Evolutionary conservation across 352 stramenopile species (phyloP).

Genomic region (Phytophthora pistaciae): DNA sequence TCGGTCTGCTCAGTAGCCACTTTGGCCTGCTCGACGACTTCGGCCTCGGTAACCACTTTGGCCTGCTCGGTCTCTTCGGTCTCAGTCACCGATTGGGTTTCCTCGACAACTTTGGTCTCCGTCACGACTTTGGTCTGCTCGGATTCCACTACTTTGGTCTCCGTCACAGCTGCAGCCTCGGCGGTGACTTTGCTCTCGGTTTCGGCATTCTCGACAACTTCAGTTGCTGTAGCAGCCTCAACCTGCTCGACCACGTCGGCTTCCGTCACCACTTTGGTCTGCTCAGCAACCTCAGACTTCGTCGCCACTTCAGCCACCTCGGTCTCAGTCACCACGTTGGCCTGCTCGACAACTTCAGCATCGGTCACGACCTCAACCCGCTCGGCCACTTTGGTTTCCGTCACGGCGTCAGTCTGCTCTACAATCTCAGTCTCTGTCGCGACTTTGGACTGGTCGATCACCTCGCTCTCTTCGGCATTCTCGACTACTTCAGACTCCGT

Average conservation of each 20-base stretch:
- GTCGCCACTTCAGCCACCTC: too few species aligned
- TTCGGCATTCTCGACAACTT: neutral
- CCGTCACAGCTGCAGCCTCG: neutral
- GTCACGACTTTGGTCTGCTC: slow-evolving; percentile 3
- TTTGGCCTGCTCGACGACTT: neutral
- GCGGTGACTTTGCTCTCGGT: neutral
- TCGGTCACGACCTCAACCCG: too few species aligned
- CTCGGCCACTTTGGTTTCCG: neutral
- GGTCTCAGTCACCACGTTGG: too few species aligned
- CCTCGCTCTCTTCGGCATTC: neutral
- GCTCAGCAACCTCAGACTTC: neutral
- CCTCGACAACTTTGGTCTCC: slow-evolving; percentile 5
- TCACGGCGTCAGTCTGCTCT: neutral
- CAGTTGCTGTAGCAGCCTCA: neutral
- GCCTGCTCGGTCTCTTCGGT: neutral
- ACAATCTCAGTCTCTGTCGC: neutral
- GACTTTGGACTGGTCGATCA: too few species aligned
- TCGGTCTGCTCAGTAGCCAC: neutral
- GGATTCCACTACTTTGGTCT: neutral
- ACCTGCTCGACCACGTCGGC: neutral
- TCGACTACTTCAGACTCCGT: neutral
- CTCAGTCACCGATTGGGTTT: neutral
- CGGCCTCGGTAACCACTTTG: neutral
- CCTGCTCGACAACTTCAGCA: too few species aligned
- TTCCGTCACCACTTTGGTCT: neutral